Evolutionary conservation across 1,139 yeast species (phyloP).

Genomic region (Ogataea hybrid): DNA sequence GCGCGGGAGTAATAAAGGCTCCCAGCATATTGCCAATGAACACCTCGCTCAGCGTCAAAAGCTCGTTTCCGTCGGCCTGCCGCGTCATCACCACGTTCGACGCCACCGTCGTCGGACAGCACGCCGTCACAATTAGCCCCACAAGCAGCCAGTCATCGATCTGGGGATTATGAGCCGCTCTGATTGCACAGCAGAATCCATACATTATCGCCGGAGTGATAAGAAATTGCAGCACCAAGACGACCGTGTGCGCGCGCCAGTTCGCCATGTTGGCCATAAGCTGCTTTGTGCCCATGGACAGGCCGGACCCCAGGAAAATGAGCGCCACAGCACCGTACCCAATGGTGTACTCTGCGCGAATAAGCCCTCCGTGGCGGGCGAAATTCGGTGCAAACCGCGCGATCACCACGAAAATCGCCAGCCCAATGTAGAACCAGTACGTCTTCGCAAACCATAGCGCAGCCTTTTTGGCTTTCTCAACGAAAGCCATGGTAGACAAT

Average conservation of each 20-base stretch:
- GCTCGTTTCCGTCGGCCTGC: slow-evolving; percentile 35
- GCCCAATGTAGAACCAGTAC: slow-evolving; percentile 69
- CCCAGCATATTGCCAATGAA: slow-evolving; percentile 82
- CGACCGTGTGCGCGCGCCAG: slow-evolving; percentile 82
- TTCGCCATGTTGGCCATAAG: slow-evolving; percentile 58
- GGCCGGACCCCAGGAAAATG: slow-evolving; percentile 76
- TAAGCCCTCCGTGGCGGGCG: slow-evolving; percentile 80
- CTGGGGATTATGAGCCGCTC: slow-evolving; percentile 50
- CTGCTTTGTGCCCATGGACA: slow-evolving; percentile 67
- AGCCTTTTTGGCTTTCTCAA: slow-evolving; percentile 2
- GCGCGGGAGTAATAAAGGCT: slow-evolving; percentile 83
- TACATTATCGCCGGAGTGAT: slow-evolving; percentile 73
- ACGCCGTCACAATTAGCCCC: slow-evolving; percentile 77
- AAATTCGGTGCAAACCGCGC: slow-evolving; percentile 80
- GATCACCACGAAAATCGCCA: slow-evolving; percentile 70
- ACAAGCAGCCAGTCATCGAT: slow-evolving; percentile 76
- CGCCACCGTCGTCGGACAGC: slow-evolving; percentile 91
- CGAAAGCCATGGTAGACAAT: slow-evolving; percentile 1
- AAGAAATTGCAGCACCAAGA: slow-evolving; percentile 64
- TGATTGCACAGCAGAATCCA: slow-evolving; percentile 71
- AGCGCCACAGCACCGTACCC: slow-evolving; percentile 87
- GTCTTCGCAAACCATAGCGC: slow-evolving; percentile 7
- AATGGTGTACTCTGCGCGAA: slow-evolving; percentile 70
- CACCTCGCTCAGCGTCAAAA: slow-evolving; percentile 75
- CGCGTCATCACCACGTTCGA: slow-evolving; percentile 86